phyloP scores from a whole-genome alignment of 2,329 filamentous ascomycete genomes.

The Curvularia spicifera region DNA sequence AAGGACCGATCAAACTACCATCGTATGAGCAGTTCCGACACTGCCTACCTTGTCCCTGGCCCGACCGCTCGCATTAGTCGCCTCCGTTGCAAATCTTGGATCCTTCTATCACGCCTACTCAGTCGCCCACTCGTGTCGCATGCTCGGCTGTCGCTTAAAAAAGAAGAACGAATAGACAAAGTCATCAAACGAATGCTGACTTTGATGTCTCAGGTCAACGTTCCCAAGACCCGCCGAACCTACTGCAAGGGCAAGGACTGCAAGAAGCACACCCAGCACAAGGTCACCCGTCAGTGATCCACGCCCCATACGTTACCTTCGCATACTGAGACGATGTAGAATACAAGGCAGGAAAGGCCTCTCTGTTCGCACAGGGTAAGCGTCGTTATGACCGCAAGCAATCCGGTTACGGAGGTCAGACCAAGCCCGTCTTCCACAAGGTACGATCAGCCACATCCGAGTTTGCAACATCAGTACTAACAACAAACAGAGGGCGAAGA shows the following conservation, averaged over 20 bases:
- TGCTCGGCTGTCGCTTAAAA: background rate
- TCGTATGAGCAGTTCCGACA: background rate
- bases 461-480: conserved; percentile 17
- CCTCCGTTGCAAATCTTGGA: conserved; percentile 1
- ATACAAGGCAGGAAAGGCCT: conserved; percentile 98
- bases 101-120: background rate
- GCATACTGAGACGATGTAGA: conserved; percentile 53
- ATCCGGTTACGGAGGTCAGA: conserved; percentile 99
- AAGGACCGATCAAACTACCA: background rate
- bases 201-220: conserved; percentile 75
- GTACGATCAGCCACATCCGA: conserved; percentile 20
- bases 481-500: conserved; percentile 87
- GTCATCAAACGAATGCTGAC: conserved; percentile 25
- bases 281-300: conserved; percentile 46
- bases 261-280: conserved; percentile 60
- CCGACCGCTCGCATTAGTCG: background rate
- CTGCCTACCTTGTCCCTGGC: background rate
- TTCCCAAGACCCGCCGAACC: conserved; percentile 96
- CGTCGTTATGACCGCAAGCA: conserved; percentile 92
- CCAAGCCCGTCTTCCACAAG: conserved; percentile 99
- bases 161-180: background rate
- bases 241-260: conserved; percentile 97
- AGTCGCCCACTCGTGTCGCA: conserved; percentile 19
- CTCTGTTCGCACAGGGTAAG: conserved; percentile 98
- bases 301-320: conserved; percentile 3